Base-by-base conservation (phyloP, 805 yeast species). In the Yarrowia hollandica region DNA sequence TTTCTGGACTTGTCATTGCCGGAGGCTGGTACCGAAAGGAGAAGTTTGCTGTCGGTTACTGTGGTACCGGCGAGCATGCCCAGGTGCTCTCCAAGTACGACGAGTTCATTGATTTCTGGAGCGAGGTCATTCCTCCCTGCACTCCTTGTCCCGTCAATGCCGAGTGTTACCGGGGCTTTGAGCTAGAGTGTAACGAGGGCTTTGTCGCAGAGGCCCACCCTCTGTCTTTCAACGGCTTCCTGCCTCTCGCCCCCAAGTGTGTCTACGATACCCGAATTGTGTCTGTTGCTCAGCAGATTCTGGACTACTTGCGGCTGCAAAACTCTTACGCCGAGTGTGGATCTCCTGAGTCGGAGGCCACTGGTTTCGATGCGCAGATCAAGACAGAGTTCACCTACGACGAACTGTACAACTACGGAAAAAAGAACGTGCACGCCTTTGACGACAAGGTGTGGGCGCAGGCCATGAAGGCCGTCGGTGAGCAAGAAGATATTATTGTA, bases 111-210 rank as follows among this genome's bases (percentile, higher is more conserved):
- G 21, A 38, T 71, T 74, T 60, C 69, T 86, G 60, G 80, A 79
- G 30, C 50, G 60, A 67, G 0, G 68, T 78, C 52, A 78, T 78
- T 50, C 95, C 96, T 2, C 42, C 64, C 0, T 92, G 99, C 73
- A 72, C 80, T 4, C 80, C 80, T 22, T 92, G 98, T 68, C 97
- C 98, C 1, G 79, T 77, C 3, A 84, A 91, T 72, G 94, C 91
- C 0, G 75, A 81, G 34, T 92, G 98, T 72, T 82, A 78, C 63
- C 81, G 82, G 21, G 69, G 77, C 42, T 74, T 86, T 65, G 74
- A 78, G 55, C 67, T 88, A 8, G 82, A 79, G 60, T 92, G 99
- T 71, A 83, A 81, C 64, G 84, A 83, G 42, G 96, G 58, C 12
- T 52, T 35, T 26, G 58, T 52, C 7, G 58, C 58, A 8, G 58